A percentile compares a stretch with the other conserved stretches of the same genome.
Conservation (phyloP, 2,329 filamentous ascomycete species). For the Penicillium sp. region DNA sequence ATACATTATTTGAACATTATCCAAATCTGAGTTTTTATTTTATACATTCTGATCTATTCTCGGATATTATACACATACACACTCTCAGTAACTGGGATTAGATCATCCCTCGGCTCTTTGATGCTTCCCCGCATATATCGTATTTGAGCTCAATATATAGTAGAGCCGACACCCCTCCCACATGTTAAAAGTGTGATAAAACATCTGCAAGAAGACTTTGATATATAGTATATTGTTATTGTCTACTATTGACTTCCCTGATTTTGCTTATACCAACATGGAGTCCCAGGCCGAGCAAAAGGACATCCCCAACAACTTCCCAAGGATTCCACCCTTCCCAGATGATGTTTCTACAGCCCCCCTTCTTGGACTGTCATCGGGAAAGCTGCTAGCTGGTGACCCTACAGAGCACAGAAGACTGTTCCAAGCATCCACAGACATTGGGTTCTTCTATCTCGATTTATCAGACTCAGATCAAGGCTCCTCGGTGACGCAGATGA, state of each 20-base stretch:
- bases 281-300: neutral
- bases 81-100: neutral
- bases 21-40: neutral
- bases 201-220: neutral
- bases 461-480: constrained; percentile 42
- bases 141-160: neutral
- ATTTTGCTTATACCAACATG: neutral
- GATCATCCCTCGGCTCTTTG: constrained; percentile 14
- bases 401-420: constrained; percentile 37
- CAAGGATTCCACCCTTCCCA: constrained; percentile 43
- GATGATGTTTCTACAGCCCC: constrained; percentile 45
- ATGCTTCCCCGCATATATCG: constrained; percentile 24
- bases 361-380: constrained; percentile 44
- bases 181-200: neutral
- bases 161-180: too few relatives aligned
- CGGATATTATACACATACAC: neutral
- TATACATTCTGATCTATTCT: neutral
- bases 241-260: neutral
- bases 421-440: constrained; percentile 44
- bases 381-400: constrained; percentile 40
- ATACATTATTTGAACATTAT: neutral
- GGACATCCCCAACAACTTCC: constrained; percentile 23
- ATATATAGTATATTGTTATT: neutral
- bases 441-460: constrained; percentile 61
- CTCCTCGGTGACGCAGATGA: constrained; percentile 47